These are phyloP conservation scores for Pleurostoma richardsiae DNA, from an alignment of 2,329 filamentous ascomycete genomes.

Conservation along the genomic window DNA sequence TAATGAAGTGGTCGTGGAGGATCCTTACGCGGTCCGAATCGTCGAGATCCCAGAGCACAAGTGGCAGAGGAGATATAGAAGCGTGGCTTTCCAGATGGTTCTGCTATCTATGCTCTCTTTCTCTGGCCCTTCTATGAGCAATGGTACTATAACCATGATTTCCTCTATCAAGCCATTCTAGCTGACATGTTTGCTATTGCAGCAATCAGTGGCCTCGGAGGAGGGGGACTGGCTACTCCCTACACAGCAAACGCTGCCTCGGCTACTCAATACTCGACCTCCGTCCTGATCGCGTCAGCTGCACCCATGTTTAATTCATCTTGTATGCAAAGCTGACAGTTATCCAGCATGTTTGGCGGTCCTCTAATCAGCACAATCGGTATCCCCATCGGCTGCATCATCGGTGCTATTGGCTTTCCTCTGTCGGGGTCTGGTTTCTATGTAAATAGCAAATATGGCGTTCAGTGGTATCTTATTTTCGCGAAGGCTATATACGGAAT, in stretches of 20 bases:
- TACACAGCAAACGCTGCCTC: background rate
- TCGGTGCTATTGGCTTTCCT: slow-evolving; percentile 25
- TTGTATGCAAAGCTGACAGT: background rate
- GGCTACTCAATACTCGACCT: background rate
- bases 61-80: background rate
- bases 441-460: slow-evolving; percentile 19
- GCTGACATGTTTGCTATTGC: background rate
- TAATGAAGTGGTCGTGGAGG: background rate
- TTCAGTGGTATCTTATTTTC: slow-evolving; percentile 23
- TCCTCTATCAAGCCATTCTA: no score
- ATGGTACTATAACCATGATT: background rate
- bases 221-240: background rate
- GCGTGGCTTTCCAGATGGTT: background rate
- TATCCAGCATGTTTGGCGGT: slow-evolving; percentile 18
- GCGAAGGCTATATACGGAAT: slow-evolving; percentile 15
- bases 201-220: background rate
- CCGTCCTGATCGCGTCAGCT: background rate
- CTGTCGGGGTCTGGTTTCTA: slow-evolving; percentile 27
- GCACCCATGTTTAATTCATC: background rate
- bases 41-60: background rate
- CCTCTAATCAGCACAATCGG: slow-evolving; percentile 31
- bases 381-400: slow-evolving; percentile 28
- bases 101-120: background rate
- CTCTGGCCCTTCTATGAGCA: background rate
- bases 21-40: background rate